These are phyloP conservation scores for Bolboschoenoplectus hybrid DNA, from an alignment of 202 grass and related monocot species.

Conservation along the genomic window DNA sequence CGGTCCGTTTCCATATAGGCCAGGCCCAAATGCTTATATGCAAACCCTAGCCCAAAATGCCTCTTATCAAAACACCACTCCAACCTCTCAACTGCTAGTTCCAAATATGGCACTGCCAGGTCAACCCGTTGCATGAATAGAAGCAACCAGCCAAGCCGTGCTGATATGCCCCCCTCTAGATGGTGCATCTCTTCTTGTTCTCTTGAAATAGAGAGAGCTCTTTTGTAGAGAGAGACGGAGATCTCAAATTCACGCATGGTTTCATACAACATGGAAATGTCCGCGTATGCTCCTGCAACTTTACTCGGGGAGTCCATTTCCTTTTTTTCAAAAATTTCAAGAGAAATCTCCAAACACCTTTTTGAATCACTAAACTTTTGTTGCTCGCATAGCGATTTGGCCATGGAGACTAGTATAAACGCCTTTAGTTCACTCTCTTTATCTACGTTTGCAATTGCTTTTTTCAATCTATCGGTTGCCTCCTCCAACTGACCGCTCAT, in stretches of 20 bases:
- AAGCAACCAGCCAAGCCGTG: conserved; percentile 80
- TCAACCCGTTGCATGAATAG: conserved; percentile 48
- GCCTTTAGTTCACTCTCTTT: conserved; percentile 71
- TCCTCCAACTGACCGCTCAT: conserved; percentile 58
- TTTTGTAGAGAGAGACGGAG: conserved; percentile 69
- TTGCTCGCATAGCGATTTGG: conserved; percentile 56
- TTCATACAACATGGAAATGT: conserved; percentile 66
- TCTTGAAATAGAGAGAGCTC: conserved; percentile 54
- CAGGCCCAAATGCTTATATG: conserved; percentile 70
- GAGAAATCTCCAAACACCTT: conserved; percentile 70
- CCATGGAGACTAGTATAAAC: conserved; percentile 58
- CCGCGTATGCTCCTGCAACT: conserved; percentile 52
- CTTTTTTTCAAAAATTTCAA: conserved; percentile 60
- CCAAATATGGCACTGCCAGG: conserved; percentile 69
- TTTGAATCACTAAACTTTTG: conserved; percentile 61
- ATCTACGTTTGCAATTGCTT: conserved; percentile 45
- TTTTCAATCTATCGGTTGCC: conserved; percentile 55
- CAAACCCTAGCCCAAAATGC: conserved; percentile 78
- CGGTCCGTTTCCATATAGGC: conserved; percentile 57
- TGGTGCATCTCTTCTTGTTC: conserved; percentile 54
- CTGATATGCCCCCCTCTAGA: conserved; percentile 61
- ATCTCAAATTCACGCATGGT: conserved; percentile 63
- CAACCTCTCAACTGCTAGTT: conserved; percentile 63
- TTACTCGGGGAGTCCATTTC: conserved; percentile 27
- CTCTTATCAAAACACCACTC: conserved; percentile 64